Conservation (phyloP, 495 filamentous ascomycete genomes). For the Hypoxylon trugodes region DNA sequence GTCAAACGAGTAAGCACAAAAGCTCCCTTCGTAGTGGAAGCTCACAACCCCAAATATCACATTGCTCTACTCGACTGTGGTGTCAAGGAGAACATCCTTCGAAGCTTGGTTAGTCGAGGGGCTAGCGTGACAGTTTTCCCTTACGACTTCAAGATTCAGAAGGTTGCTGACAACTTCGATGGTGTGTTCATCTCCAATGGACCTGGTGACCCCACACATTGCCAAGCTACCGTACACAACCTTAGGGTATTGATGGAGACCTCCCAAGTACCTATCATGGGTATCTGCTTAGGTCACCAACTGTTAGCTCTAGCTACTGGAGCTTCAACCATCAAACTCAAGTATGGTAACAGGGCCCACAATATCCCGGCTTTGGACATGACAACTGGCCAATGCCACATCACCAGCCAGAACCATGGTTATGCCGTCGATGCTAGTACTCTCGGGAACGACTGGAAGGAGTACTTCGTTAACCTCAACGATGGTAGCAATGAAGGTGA, state of each 20-base stretch:
- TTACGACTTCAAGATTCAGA: constrained; percentile 96
- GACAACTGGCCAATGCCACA: constrained; percentile 96
- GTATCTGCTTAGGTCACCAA: constrained; percentile 96
- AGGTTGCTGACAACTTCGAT: constrained; percentile 96
- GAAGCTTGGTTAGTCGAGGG: constrained; percentile 87
- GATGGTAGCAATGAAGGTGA: constrained; percentile 89
- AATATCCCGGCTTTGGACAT: constrained; percentile 96
- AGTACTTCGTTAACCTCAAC: constrained; percentile 97
- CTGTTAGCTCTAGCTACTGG: constrained; percentile 83
- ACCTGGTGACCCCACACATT: constrained; percentile 96
- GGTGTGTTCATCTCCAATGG: constrained; percentile 99
- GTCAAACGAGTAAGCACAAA: constrained; percentile 97
- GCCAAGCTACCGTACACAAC: constrained; percentile 90
- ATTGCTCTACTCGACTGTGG: constrained; percentile 96
- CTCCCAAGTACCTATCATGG: constrained; percentile 91
- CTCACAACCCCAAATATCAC: constrained; percentile 80
- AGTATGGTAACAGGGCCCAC: constrained; percentile 97
- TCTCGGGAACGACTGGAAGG: constrained; percentile 86
- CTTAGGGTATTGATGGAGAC: constrained; percentile 86
- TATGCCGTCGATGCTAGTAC: constrained; percentile 93
- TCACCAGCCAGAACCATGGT: constrained; percentile 97
- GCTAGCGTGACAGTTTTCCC: constrained; percentile 92
- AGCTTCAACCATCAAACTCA: constrained; percentile 89
- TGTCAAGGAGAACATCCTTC: constrained; percentile 99
- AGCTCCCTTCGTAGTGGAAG: constrained; percentile 91